These are phyloP conservation scores for Suillus luteus DNA, from an alignment of 768 basidiomycete genomes.

Conservation along the genomic window DNA sequence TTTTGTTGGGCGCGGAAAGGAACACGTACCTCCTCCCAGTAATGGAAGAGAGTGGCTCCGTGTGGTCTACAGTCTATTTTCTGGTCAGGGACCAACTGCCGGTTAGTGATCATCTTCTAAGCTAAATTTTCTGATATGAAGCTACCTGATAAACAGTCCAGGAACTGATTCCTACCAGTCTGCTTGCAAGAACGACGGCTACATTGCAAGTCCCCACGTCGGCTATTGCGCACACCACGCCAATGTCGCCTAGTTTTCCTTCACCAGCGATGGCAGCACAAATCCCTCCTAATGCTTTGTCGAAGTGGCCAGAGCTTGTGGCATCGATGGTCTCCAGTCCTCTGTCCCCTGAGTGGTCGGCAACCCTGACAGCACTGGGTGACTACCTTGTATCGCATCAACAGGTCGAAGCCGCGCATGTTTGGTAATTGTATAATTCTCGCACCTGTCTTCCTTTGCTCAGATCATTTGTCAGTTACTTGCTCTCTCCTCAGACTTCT, in stretches of 20 bases:
- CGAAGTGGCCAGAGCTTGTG: conserved; percentile 83
- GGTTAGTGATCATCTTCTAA: conserved; percentile 46
- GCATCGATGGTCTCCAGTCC: conserved; percentile 81
- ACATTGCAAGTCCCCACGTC: conserved; percentile 42
- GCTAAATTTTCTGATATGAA: conserved; percentile 10
- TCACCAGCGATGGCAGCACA: conserved; percentile 42
- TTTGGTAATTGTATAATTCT: conserved; percentile 61
- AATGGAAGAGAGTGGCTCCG: conserved; percentile 74
- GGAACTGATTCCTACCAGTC: conserved; percentile 64
- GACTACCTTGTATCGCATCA: conserved; percentile 75
- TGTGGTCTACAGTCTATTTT: conserved; percentile 79
- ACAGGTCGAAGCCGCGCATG: conserved; percentile 85
- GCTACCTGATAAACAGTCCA: conserved; percentile 52
- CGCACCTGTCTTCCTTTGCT: conserved; percentile 2
- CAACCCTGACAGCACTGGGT: conserved; percentile 81
- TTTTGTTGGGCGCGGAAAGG: conserved; percentile 23
- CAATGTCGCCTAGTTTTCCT: conserved; percentile 66
- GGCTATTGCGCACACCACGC: conserved; percentile 44
- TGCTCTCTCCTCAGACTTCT: conserved; percentile 83
- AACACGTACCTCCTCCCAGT: conserved; percentile 25
- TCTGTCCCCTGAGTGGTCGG: conserved; percentile 65
- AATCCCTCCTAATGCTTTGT: conserved; percentile 64
- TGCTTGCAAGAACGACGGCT: conserved; percentile 43
- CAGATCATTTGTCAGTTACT: conserved; percentile 54
- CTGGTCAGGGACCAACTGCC: conserved; percentile 78